Evolutionary conservation across 2,329 filamentous ascomycete species (phyloP), one percentile per base, ranked within the genome.

Genomic region (Epichloe scottii): DNA sequence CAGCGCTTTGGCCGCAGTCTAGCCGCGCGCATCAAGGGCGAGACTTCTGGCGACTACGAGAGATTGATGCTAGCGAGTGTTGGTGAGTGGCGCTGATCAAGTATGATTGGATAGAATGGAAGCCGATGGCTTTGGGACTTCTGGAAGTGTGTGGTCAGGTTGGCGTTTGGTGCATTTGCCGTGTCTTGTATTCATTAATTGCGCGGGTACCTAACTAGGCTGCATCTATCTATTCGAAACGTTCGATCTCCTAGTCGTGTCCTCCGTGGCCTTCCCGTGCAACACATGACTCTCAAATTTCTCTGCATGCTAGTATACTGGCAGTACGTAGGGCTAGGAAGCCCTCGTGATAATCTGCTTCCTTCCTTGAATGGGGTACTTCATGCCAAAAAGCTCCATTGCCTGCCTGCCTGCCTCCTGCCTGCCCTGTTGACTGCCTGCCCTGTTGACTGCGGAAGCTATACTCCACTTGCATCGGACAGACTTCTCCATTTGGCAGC

Each of bases 41-140:
- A 97, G 73, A 94, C 88, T 5, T 87, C 85, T 54, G 87, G 89
- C 4, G 85, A 95, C 66, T 95, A 93, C 59, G 76, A 87, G 69
- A 78, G 71, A 58, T 68, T 91, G 60, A 75, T 96, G 78, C 68
- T 94, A 56, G 88, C 85, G n/a, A 78, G 75, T 50, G 68, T 80
- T 48, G 77, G 76, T 17, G 74, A 76, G 58, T 64, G 51, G 50
- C 50, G 50, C 14, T 49, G 45, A 51, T 41, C 44, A 45, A 43
- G 41, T 19, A 19, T 40, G 11, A 44, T 15, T 30, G 21, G 14
- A 44, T 44, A n/a, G 11, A 7, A 17, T 33, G 42, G n/a, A 14
- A 44, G 14, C 15, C 21, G 23, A 33, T 30, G 42, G 30, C 42
- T 42, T 8, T 23, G 19, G 40, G 17, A 17, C 21, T 19, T 23